Conservation (phyloP, 140 eudicot genomes). For the Flaveria floridana region DNA sequence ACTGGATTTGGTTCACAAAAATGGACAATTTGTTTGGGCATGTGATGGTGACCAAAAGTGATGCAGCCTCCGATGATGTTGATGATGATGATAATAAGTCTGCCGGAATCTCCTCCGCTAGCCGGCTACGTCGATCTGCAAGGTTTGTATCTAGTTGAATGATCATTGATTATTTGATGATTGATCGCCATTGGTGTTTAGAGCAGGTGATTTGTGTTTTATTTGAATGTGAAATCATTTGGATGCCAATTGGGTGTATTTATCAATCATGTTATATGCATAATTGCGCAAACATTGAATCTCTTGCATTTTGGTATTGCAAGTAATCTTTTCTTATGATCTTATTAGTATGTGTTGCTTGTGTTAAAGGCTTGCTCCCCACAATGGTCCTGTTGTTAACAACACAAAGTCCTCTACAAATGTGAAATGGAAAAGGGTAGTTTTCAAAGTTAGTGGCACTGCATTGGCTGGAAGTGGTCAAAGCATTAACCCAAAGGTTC, state of each 20-base stretch:
- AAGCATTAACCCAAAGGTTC: conserved; percentile 89
- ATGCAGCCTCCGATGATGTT: conserved; percentile 27
- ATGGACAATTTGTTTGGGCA: conserved; percentile 35
- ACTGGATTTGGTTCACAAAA: conserved; percentile 41
- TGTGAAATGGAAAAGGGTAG: conserved; percentile 86
- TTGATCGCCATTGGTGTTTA: not conserved
- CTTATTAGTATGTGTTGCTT: conserved; percentile 9
- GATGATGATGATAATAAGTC: conserved; percentile 25
- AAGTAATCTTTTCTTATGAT: not conserved
- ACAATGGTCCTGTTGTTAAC: conserved; percentile 9
- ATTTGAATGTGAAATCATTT: not conserved
- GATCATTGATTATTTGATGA: not conserved
- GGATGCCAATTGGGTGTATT: conserved; percentile 9
- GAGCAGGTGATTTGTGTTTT: not conserved
- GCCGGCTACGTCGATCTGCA: conserved; percentile 30
- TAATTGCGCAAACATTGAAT: not conserved
- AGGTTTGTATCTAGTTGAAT: conserved; percentile 26
- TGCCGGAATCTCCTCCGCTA: conserved; percentile 23
- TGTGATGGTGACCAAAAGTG: conserved; percentile 7
- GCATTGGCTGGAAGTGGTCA: conserved; percentile 71
- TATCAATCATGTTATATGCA: not conserved
- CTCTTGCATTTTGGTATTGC: not conserved
- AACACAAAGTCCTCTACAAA: conserved; percentile 45
- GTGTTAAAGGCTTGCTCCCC: conserved; percentile 35
- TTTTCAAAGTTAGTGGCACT: conserved; percentile 90